Evolutionary conservation across 2,329 filamentous ascomycete species (phyloP), one percentile per base, ranked within the genome.

Genomic region (Alternaria arbusti): DNA sequence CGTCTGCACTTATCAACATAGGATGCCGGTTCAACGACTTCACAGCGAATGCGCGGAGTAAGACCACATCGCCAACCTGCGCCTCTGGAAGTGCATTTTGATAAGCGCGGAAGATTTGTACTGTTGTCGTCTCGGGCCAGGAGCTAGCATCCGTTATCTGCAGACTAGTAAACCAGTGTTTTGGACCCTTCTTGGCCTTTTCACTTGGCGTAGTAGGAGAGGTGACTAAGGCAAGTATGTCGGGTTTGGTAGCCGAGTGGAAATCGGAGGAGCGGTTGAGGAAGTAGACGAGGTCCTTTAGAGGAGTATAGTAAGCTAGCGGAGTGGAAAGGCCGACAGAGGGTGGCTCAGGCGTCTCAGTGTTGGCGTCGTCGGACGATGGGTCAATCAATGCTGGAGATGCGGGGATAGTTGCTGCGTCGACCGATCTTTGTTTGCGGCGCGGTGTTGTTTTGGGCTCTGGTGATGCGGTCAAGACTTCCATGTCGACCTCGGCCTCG

Each of bases 71-170:
- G 23, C 84, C 84, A 0, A 66, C 59, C 0, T 79, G 70, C 3
- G 80, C 79, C 3, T 72, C 68, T 0, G 84, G 84, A 0, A 86
- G 75, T 1, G 79, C 81, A 0, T 70, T 74, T 23, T 76, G 78
- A 70, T 80, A 83, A 0, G 82, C 79, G 0, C 84, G 76, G 72
- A 83, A 85, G 28, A 84, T 69, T 44, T 83, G 79, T 1, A 84
- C 82, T 0, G 69, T 71, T 5, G 62, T 71, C 10, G 63, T 66
- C 1, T 61, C 46, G 3, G 78, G 75, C 62, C 62, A 74, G n/a
- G 52, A 64, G n/a, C 64, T 78, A 1, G 73, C 61, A 52, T 85
- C 83, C 0, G 79, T 78, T 63, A 85, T 71, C 58, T 74, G 71
- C 47, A 84, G 73, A 5, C 79, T 76, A 0, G 82, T 85, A 63